Evolutionary conservation across 257 asterid genomes (phyloP), one percentile per base, ranked within the genome.

Genomic region (Jacaranda mimosifolia): DNA sequence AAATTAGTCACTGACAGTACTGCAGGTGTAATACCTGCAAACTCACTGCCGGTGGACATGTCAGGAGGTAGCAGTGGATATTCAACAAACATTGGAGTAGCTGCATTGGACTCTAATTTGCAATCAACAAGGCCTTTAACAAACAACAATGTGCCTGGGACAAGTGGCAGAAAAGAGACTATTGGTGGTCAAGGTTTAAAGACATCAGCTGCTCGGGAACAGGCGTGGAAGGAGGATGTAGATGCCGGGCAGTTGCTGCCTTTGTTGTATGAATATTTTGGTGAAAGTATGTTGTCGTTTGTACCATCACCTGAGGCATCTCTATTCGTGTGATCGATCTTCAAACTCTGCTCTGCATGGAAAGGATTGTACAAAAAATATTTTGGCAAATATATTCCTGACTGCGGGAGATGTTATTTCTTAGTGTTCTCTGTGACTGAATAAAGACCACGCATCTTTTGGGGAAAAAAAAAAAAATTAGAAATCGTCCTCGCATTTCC

Each of bases 201-300:
- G 77, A n/a, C 87, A 63, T 56, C 89, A 63, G 85, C 86, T 80
- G 83, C 76, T 72, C 82, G 85, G 42, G 90, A 82, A 77, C 92
- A 82, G 84, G 95, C 94, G 32, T 76, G 91, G 91, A 91, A 83
- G 81, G 94, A 83, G 51, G 89, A 84, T 59, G 74, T 42, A 5
- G 90, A 86, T 77, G 84, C 86, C 38, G 86, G 87, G 38, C 84
- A 77, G 15, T 77, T 89, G 79, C 72, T 91, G 77, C 96, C 93
- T n/a, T 62, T 59, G 66, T 78, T 90, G 70, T 83, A 67, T 21
- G 94, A 93, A 11, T 76, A 83, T 75, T 91, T 96, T 81, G 99
- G 99, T 52, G 98, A 95, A 73, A 89, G 93, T 85, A 88, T 93
- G 90, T 46, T 91, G 32, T 75, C 87, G 15, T 95, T 90, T 72